Conservation (phyloP, 1,139 yeast species). For the Sugiyamaella neomexicana region DNA sequence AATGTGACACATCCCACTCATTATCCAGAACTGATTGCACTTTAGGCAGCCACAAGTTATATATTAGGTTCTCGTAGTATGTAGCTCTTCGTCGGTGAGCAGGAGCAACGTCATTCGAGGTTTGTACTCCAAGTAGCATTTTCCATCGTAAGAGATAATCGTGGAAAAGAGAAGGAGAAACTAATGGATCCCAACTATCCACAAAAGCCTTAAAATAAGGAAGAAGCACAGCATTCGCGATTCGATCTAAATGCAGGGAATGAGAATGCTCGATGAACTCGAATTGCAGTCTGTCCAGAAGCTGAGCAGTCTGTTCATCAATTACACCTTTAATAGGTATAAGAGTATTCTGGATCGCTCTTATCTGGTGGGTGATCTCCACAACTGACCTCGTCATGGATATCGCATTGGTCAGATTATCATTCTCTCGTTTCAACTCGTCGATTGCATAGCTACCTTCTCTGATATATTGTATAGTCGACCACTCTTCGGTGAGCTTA, state of each 20-base stretch:
- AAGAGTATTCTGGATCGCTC: neutral
- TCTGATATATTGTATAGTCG: constrained; percentile 29
- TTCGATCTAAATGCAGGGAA: constrained; percentile 30
- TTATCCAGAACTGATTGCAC: constrained; percentile 36
- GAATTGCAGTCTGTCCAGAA: constrained; percentile 32
- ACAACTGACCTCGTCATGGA: constrained; percentile 21
- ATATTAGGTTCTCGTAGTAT: constrained; percentile 42
- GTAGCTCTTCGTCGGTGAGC: neutral
- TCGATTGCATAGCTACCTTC: constrained; percentile 26
- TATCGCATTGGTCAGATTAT: constrained; percentile 24
- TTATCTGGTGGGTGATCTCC: constrained; percentile 15
- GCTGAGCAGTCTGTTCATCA: constrained; percentile 19
- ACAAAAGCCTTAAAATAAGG: constrained; percentile 35
- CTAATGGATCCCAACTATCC: constrained; percentile 44
- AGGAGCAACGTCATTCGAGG: neutral
- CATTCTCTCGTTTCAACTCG: constrained; percentile 28
- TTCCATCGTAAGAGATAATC: constrained; percentile 36
- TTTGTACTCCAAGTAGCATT: constrained; percentile 26
- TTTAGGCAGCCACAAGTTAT: constrained; percentile 42
- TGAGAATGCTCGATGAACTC: constrained; percentile 30
- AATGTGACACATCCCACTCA: constrained; percentile 39
- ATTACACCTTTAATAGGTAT: neutral
- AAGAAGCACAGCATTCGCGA: constrained; percentile 37
- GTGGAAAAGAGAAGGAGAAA: constrained; percentile 31
- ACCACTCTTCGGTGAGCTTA: constrained; percentile 34